These are phyloP conservation scores for Entoloma clypeatum DNA, from an alignment of 1,284 basidiomycete species.

Conservation along the genomic window DNA sequence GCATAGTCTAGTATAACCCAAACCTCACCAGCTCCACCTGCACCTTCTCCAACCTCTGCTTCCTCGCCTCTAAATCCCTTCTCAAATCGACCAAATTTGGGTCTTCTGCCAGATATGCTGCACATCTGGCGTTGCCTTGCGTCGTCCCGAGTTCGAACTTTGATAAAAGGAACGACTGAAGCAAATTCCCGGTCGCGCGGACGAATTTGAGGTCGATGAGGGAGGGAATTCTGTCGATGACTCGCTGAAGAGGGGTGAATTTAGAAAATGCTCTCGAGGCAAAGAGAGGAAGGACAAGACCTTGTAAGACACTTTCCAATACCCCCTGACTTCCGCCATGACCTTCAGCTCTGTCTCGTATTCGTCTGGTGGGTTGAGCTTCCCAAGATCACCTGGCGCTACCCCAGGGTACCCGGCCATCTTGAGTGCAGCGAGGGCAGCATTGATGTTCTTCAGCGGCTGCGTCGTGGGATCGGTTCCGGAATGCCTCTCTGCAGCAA, in stretches of 20 bases:
- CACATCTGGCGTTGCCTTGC: constrained; percentile 34
- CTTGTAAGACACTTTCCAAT: constrained; percentile 49
- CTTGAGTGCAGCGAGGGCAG: constrained; percentile 30
- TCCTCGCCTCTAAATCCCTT: constrained; percentile 26
- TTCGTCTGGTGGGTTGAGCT: constrained; percentile 35
- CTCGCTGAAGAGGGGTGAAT: constrained; percentile 31
- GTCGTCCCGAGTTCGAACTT: constrained; percentile 37
- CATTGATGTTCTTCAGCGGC: constrained; percentile 13
- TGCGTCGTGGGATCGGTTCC: not conserved
- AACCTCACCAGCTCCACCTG: constrained; percentile 33
- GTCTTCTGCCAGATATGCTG: constrained; percentile 41
- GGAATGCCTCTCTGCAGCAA: too few species aligned
- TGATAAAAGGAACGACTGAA: constrained; percentile 36
- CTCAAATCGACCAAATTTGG: constrained; percentile 33
- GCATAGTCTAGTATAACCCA: too few species aligned
- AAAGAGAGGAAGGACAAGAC: constrained; percentile 22
- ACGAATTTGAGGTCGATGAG: constrained; percentile 44
- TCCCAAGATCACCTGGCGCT: constrained; percentile 35
- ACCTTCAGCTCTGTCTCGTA: constrained; percentile 46
- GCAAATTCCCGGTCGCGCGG: constrained; percentile 30
- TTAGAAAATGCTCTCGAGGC: not conserved
- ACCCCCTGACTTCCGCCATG: constrained; percentile 49
- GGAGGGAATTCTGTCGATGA: constrained; percentile 47
- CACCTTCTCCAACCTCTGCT: constrained; percentile 26
- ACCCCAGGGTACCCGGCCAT: constrained; percentile 31